Base-by-base conservation (phyloP, 176 grass and related monocot genomes). In the Olyra latifolia region DNA sequence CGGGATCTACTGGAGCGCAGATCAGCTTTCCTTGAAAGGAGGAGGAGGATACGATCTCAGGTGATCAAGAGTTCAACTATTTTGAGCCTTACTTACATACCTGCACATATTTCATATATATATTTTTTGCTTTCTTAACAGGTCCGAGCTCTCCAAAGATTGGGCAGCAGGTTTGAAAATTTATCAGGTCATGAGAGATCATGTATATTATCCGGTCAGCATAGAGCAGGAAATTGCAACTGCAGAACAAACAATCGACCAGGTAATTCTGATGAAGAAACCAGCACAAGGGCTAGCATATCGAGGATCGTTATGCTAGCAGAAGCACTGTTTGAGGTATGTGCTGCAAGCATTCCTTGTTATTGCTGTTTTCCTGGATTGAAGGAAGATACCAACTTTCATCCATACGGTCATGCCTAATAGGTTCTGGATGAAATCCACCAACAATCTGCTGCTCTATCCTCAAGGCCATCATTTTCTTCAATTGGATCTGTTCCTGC, bases 351-450 rank as follows among this genome's bases (percentile, higher is more conserved):
- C 60, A 70, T 71, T 77, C 50, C 15, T 86, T 76, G 28, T 75
- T 68, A 73, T 46, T 68, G 58, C 1, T 59, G 6, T 75, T 88
- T 73, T 85, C 57, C 5, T 71, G 80, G 64, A 32, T 8, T 81
- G 22, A 48, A 86, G 57, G 71, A 71, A 71, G 9, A 68, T 72
- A 45, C 59, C 20, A 66, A 75, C 29, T 53, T 76, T 30, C 64
- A 66, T 77, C n/a, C 24, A 58, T 82, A 38, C 61, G 63, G 50
- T 62, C 43, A 69, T 64, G 73, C 53, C 25, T 62, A 63, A 55
- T 85, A 99, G 96, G 96, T 99, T 64, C 82, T 95, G 84, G 96
- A 99, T 93, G 96, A 99, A 89, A 99, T 99, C 42, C 92, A 99
- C 67, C 96, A 99, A 78, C 96, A 99, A 50, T 95, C 96, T 68